These are phyloP conservation scores for Cercospora zeae-maydis DNA, from an alignment of 2,329 filamentous ascomycete species.

Conservation along the genomic window DNA sequence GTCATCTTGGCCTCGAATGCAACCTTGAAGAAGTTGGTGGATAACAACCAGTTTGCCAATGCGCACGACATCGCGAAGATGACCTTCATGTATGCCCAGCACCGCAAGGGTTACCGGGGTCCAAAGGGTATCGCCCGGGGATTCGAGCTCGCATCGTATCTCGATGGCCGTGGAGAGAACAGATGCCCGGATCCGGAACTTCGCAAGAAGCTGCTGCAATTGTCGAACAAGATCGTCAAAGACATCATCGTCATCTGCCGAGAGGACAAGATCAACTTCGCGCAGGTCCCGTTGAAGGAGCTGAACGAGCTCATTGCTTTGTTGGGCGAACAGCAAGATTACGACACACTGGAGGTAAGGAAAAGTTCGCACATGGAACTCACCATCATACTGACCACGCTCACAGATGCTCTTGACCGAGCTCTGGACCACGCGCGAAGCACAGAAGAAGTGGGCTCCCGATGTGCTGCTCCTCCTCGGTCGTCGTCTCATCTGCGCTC, in stretches of 20 bases:
- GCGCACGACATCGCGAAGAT: constrained; percentile 46
- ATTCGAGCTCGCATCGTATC: constrained; percentile 46
- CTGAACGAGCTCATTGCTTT: constrained; percentile 47
- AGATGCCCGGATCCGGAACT: constrained; percentile 37
- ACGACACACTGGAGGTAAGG: constrained; percentile 44
- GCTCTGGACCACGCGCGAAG: constrained; percentile 48
- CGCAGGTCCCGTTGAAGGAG: constrained; percentile 45
- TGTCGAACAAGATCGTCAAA: constrained; percentile 42
- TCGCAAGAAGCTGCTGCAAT: constrained; percentile 37
- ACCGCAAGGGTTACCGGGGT: constrained; percentile 43
- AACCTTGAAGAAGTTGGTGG: constrained; percentile 37
- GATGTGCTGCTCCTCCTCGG: constrained; percentile 51
- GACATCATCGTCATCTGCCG: constrained; percentile 45
- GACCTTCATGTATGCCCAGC: constrained; percentile 44
- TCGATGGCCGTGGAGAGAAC: constrained; percentile 43
- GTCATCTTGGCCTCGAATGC: constrained; percentile 42
- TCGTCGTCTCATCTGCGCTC: constrained; percentile 52
- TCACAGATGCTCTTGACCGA: constrained; percentile 38
- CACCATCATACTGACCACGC: constrained; percentile 5
- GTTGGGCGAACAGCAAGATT: constrained; percentile 49
- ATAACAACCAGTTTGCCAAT: constrained; percentile 40
- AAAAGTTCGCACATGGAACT: background rate
- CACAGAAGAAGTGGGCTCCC: constrained; percentile 45
- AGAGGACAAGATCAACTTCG: constrained; percentile 45
- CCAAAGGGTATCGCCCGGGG: constrained; percentile 42